phyloP scores from a whole-genome alignment of 352 stramenopile species.

The Albugo candida region DNA sequence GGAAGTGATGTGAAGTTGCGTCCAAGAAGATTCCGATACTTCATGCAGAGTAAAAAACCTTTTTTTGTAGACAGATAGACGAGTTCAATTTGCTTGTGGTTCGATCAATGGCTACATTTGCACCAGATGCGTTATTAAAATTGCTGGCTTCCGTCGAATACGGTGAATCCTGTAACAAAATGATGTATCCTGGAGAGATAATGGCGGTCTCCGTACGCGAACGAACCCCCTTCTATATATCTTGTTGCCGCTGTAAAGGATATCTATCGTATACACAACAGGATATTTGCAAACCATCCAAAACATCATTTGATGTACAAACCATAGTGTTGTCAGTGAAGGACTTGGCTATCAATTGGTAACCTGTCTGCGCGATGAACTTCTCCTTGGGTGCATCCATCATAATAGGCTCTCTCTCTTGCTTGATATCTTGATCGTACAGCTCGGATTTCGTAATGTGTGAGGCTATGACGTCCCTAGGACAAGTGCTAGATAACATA shows the following conservation, averaged over 20 bases:
- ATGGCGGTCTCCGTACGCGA: conserved; percentile 70
- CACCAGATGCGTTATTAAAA: too few relatives aligned
- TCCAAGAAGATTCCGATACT: conserved; percentile 27
- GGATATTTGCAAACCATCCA: conserved; percentile 13
- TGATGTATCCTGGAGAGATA: conserved; percentile 68
- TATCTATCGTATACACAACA: conserved; percentile 30
- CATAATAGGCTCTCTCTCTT: too few relatives aligned
- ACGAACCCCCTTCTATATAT: conserved; percentile 29
- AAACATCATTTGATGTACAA: background rate
- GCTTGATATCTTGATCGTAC: too few relatives aligned
- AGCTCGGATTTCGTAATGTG: too few relatives aligned
- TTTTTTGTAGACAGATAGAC: too few relatives aligned
- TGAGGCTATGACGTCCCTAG: too few relatives aligned
- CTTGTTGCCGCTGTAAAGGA: conserved; percentile 1
- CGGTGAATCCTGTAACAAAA: conserved; percentile 54
- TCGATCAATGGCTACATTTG: too few relatives aligned
- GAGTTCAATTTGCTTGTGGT: too few relatives aligned
- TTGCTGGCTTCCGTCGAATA: too few relatives aligned
- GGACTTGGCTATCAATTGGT: conserved; percentile 63
- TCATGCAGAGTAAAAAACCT: conserved; percentile 6
- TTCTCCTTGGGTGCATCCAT: too few relatives aligned
- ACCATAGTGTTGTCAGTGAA: conserved; percentile 51
- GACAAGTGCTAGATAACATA: too few relatives aligned
- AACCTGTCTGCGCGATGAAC: conserved; percentile 7
- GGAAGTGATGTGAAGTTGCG: conserved; percentile 30